Evolutionary conservation across 176 grass and related monocot genomes (phyloP), one percentile per base, ranked within the genome.

Genomic region (Thinopyrum elongatum): DNA sequence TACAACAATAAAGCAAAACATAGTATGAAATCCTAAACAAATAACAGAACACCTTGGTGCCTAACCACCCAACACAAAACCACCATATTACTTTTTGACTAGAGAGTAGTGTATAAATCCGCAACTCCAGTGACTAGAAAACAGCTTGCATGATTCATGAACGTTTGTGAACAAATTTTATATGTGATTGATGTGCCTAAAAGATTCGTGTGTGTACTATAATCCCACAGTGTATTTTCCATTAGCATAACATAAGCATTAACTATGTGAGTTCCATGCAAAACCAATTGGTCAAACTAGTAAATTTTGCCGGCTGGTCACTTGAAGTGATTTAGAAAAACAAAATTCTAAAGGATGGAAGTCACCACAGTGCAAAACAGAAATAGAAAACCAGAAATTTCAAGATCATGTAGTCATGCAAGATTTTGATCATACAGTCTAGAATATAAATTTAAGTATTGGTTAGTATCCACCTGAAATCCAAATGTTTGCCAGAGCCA

Each of bases 401-500:
- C 36, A 39, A 7, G 2, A 46, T 65, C 78, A 65, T 27, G 25
- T 41, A 41, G 9, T 29, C 5, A 65, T 34, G 7, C 2, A 30
- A 80, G 42, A 81, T 53, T 33, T 80, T 65, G 19, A 74, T 74
- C 71, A 47, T 47, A 53, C 5, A 53, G 62, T 27, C 59, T 19
- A 65, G 8, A 65, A 66, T 74, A 65, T 34, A 22, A 22, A 87
- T 29, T 49, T 15, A 31, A 44, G 13, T 34, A 85, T 39, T 77
- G 17, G 36, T 27, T 84, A 67, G 77, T 79, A 41, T 87, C 55
- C 80, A 99, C 97, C 92, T 99, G 97, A 89, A 99, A 99, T 65
- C 94, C 92, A 87, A 99, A 99, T 81, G 82, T 73, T 55, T 85
- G 76, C 65, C 94, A 90, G 53, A 99, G 94, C 97, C 97, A 99